Percentiles rank a stretch among this genome's conserved stretches.
Evolutionary conservation across 2,329 filamentous ascomycete species (phyloP).

Genomic region (Zymoseptoria crescenta): DNA sequence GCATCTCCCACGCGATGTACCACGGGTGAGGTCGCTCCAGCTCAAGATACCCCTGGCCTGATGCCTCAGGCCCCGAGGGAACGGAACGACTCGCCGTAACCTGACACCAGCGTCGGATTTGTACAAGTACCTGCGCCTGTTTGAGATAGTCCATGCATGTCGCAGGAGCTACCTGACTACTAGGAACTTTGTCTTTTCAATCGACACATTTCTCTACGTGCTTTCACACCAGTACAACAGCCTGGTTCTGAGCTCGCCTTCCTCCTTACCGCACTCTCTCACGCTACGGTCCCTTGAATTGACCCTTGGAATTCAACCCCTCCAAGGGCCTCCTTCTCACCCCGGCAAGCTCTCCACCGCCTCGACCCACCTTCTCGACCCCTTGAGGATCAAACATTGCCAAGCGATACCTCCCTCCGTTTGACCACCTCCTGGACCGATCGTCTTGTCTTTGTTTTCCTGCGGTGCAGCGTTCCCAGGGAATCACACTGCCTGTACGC

Average conservation of each 20-base stretch:
- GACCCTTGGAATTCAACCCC: conserved; percentile 7
- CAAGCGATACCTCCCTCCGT: neutral
- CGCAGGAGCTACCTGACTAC: neutral
- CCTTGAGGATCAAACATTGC: neutral
- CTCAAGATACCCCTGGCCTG: neutral
- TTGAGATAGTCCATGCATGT: neutral
- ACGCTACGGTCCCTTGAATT: neutral
- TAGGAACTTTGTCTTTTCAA: neutral
- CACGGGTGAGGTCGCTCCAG: neutral
- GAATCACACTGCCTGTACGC: neutral
- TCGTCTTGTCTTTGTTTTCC: neutral
- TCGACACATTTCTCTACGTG: neutral
- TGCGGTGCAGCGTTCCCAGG: neutral
- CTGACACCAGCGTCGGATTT: neutral
- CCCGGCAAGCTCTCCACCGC: conserved; percentile 7
- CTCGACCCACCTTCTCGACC: neutral
- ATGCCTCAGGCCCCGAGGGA: neutral
- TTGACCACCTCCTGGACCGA: neutral
- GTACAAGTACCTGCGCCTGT: neutral
- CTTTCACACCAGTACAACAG: neutral
- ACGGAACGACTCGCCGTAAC: neutral
- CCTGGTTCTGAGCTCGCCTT: neutral
- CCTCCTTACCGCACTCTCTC: neutral
- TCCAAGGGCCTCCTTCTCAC: conserved; percentile 6
- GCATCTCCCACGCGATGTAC: neutral